Conservation (phyloP, 805 yeast genomes). For the Candida awuae region DNA sequence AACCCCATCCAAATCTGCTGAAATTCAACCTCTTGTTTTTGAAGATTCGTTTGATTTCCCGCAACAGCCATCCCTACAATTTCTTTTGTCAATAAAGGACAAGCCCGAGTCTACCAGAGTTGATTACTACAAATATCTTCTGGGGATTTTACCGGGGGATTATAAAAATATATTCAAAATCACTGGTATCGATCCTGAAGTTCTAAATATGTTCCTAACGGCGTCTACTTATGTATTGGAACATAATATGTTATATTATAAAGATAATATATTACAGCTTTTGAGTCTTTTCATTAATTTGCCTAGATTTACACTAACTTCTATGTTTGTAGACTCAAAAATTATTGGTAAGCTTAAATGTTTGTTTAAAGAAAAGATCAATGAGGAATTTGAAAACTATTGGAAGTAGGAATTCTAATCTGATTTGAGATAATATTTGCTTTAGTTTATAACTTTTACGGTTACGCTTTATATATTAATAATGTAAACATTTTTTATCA, state of each 20-base stretch:
- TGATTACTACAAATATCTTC: conserved; percentile 31
- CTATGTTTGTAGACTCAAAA: conserved; percentile 27
- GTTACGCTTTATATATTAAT: too few relatives aligned
- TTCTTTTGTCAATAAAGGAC: conserved; percentile 32
- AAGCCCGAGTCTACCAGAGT: conserved; percentile 15
- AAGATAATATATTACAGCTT: conserved; percentile 17
- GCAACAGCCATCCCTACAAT: conserved; percentile 39
- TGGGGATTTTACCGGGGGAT: conserved; percentile 23
- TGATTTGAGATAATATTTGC: too few relatives aligned
- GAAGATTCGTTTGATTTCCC: conserved; percentile 30
- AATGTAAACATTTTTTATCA: too few relatives aligned
- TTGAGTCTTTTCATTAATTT: conserved; percentile 26
- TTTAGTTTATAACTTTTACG: too few relatives aligned
- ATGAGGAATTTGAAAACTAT: conserved; percentile 3
- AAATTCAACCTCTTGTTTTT: too few relatives aligned
- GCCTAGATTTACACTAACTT: conserved; percentile 31
- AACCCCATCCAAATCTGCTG: too few relatives aligned
- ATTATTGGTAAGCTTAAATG: conserved; percentile 2
- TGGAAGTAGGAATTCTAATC: too few relatives aligned
- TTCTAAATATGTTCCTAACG: conserved; percentile 40
- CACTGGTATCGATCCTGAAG: conserved; percentile 43
- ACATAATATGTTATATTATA: conserved; percentile 11
- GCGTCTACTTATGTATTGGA: conserved; percentile 27
- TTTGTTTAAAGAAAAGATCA: conserved; percentile 1
- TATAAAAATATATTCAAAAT: conserved; percentile 29